Evolutionary conservation across 768 basidiomycete species (phyloP).

Genomic region (Chalciporus piperatus): DNA sequence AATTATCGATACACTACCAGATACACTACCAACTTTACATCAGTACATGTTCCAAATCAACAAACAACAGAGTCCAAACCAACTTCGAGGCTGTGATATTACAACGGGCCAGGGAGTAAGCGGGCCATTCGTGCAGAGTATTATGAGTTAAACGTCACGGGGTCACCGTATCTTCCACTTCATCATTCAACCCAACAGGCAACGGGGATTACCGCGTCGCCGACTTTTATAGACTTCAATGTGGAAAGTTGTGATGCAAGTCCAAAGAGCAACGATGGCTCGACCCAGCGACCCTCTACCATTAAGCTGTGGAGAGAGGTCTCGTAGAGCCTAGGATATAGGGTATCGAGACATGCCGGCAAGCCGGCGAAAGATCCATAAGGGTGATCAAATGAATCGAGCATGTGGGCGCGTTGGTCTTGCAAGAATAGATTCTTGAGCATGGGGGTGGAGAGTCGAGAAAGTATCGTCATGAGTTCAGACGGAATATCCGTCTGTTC

Average conservation of each 20-base stretch:
- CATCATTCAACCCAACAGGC: conserved; percentile 8
- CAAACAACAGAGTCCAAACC: conserved; percentile 3
- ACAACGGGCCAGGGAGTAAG: conserved; percentile 1
- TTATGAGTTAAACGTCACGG: no score
- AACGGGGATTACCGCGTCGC: conserved; percentile 1
- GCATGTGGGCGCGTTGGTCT: conserved; percentile 30
- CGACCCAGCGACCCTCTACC: conserved; percentile 29
- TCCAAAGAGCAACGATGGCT: conserved; percentile 9
- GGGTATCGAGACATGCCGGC: conserved; percentile 5
- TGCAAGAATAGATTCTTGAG: conserved; percentile 48
- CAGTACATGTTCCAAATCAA: conserved; percentile 1
- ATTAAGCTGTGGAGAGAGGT: conserved; percentile 12
- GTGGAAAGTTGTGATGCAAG: conserved; percentile 13
- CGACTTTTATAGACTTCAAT: conserved; percentile 14
- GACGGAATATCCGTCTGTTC: conserved; percentile 62
- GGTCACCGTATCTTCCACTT: neutral
- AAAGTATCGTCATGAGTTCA: conserved; percentile 53
- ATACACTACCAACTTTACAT: neutral
- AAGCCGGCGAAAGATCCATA: conserved; percentile 42
- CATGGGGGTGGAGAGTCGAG: conserved; percentile 47
- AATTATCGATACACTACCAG: neutral
- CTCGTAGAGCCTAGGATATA: conserved; percentile 1
- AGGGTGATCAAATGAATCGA: neutral
- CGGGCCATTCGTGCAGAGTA: conserved; percentile 4
- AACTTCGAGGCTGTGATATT: conserved; percentile 1